Base-by-base conservation (phyloP, 1,284 basidiomycete species). In the Tetrapyrgos nigripes region DNA sequence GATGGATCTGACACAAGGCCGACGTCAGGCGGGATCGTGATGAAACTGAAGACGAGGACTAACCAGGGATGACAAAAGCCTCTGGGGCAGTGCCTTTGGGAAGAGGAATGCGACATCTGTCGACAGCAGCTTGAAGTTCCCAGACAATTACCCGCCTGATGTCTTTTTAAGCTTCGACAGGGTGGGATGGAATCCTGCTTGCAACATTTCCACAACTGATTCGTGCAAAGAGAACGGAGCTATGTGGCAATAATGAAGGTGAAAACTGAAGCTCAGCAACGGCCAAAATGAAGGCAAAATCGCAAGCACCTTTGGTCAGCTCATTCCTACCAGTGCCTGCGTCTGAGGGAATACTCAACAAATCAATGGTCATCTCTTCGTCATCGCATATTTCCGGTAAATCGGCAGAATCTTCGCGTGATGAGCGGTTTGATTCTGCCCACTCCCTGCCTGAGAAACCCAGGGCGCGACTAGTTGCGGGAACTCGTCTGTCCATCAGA, bases 21-120 rank as follows among this genome's bases (percentile, higher is more conserved):
- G 53, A 19, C 3, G 46, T 13, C 5, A 23, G 27, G 2, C 27
- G 57, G 55, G 1, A 60, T 61, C 43, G 60, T n/a, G n/a, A 21
- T 44, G 0, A 50, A 31, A 1, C 33, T 14, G 13, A 4, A 47
- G 50, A 1, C 8, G 27, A 13, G 50, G 43, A 62, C 68, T 54
- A 63, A 89, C 89, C 90, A 50, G 90, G 87, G 0, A 89, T 72
- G 28, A 89, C 81, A 56, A 85, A 89, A 0, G 80, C 84, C 58
- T 83, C 78, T 1, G 81, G 82, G 0, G 79, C 84, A 3, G 76
- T 66, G 0, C 79, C 79, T 49, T 83, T 76, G 0, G 76, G 70
- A 1, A 91, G 69, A 1, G 83, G 78, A 44, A 92, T 83, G 3
- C 80, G 80, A 60, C 80, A 89, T 23, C 84, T 81, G 10, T 82